Evolutionary conservation across 2,329 filamentous ascomycete genomes (phyloP).

Genomic region (Fragosphaeria purpurea): DNA sequence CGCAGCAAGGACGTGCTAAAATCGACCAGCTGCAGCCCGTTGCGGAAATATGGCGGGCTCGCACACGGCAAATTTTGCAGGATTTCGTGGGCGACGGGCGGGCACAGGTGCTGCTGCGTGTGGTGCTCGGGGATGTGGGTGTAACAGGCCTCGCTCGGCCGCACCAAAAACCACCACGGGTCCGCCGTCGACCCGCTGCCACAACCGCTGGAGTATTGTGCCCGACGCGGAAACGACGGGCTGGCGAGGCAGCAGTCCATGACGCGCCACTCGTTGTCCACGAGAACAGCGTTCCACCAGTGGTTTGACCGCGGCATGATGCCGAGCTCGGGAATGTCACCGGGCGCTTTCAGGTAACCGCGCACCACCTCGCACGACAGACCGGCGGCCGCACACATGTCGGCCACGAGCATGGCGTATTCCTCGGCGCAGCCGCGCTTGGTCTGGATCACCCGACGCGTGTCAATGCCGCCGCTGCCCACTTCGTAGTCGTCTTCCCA

Average conservation of each 20-base stretch:
- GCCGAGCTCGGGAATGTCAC: constrained; percentile 70
- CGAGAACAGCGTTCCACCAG: constrained; percentile 92
- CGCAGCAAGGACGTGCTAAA: constrained; percentile 82
- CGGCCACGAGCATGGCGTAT: constrained; percentile 75
- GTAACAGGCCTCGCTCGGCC: constrained; percentile 85
- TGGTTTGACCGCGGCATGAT: constrained; percentile 84
- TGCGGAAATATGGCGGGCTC: constrained; percentile 80
- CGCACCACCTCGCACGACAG: constrained; percentile 78
- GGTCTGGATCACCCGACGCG: constrained; percentile 70
- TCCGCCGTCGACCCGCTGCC: constrained; percentile 60
- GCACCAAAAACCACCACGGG: constrained; percentile 84
- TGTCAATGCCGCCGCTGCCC: constrained; percentile 69
- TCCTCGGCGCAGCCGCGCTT: constrained; percentile 82
- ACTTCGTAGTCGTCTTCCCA: constrained; percentile 95
- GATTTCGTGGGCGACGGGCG: constrained; percentile 74
- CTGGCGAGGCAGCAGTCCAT: constrained; percentile 90
- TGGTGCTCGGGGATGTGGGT: constrained; percentile 86
- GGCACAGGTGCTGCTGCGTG: constrained; percentile 86
- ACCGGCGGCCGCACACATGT: constrained; percentile 89
- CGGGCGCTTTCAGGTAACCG: constrained; percentile 84
- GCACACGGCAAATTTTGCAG: constrained; percentile 78
- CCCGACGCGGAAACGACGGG: constrained; percentile 76
- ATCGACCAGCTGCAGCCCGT: constrained; percentile 67
- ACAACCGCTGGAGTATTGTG: constrained; percentile 58
- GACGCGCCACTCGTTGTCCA: constrained; percentile 92